Base-by-base conservation (phyloP, 768 basidiomycete genomes). In the Hebeloma cylindrosporum region DNA sequence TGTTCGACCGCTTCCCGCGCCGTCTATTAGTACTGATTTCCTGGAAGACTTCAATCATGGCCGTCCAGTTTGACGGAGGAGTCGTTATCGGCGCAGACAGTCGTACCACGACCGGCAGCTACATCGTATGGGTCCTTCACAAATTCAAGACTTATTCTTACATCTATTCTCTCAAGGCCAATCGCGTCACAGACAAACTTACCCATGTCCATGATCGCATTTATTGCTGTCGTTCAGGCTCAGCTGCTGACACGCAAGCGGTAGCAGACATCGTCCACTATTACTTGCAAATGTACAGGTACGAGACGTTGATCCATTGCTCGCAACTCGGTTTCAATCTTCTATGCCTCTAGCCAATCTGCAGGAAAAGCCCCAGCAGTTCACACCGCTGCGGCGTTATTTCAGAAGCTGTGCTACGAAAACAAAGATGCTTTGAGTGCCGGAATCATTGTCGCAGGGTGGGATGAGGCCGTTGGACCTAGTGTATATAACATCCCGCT, bases 141-240 rank as follows among this genome's bases (percentile, higher is more conserved):
- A 25, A 29, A 42, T 11, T 40, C 14, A 34, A 30, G 32, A 35
- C 28, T 43, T 48, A n/a, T 45, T 26, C 37, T 40, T 32, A 47
- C 25, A 34, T 28, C 39, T 7, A 23, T 28, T 23, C 39, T 27
- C 50, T 42, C 8, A 20, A 95, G 93, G 92, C 93, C 18, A 98
- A 98, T 66, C 86, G 95, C 67, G 95, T 98, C 14, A 99, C 95
- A 31, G 95, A 99, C 78, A 99, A 99, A 71, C 79, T 97, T 49
- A 96, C 94, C 2, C 81, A 90, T 63, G 78, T 99, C 55, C 93
- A 97, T 66, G 96, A 99, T 69, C 91, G 93, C 55, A 90, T 98
- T 66, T 99, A 98, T 68, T 99, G 96, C 65, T 99, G 96, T 79
- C 88, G 96, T 48, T 96, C 93, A 31, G 96, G 96, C 38, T 96